Evolutionary conservation across 2,329 filamentous ascomycete species (phyloP), one percentile per base, ranked within the genome.

Genomic region (Aspergillus tamarii): DNA sequence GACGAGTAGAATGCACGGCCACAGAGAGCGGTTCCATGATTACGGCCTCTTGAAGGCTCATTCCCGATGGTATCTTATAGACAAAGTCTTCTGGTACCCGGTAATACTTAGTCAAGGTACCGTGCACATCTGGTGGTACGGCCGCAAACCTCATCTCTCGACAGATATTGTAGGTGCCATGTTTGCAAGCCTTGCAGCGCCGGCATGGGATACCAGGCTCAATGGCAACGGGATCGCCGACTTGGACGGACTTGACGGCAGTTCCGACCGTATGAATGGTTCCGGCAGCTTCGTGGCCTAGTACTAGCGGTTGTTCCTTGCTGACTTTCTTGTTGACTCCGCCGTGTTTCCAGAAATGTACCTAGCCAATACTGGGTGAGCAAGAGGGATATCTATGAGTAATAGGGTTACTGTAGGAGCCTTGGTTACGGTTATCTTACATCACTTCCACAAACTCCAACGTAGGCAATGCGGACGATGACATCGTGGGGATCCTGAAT

Each of bases 1-100:
- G 72, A 28, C 80, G 74, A 23, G 80, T 74, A 0, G 77, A 75
- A 28, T 82, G 80, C 3, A 84, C 74, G 4, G 81, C 82, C 4
- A 83, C 80, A 11, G 76, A 76, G 5, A 83, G 70, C 6, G 83
- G 82, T 70, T 84, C 83, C 1, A 83, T 73, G 23, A 84, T 72
- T 2, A 77, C 77, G 0, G 78, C 81, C 64, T 83, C 81, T 59
- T 78, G 74, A 48, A 78, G 79, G 14, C 69, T 74, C 11, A 83
- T 12, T 67, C 60, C 0, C 78, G 70, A 11, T 21, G 64, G 80
- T 11, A 84, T 69, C 52, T 73, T 77, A 65, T 79, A 80, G 65
- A 77, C 77, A 68, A 78, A 80, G 52, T 79, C 78, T 28, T 74
- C 78, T 0, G 79, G 76, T 11, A 79, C 70, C 16, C 71, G 70